Conservation (phyloP, 2,329 filamentous ascomycete genomes). For the Pseudogymnoascus verrucosus region DNA sequence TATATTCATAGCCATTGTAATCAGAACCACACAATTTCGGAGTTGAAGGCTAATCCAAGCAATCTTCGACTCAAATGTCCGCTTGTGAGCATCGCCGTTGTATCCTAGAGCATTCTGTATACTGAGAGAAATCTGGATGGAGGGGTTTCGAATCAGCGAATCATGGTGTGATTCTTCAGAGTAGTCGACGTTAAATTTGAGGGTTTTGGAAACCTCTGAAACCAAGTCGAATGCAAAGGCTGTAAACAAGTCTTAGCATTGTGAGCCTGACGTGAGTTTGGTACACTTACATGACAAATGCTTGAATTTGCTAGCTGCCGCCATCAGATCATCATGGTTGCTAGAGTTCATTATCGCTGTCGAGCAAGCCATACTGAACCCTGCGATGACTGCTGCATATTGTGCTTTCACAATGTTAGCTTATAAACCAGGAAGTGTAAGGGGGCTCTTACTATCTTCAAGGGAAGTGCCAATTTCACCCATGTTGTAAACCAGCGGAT, state of each 20-base stretch:
- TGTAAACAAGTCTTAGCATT: conserved; percentile 24
- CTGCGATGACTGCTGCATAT: conserved; percentile 52
- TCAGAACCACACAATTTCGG: conserved; percentile 59
- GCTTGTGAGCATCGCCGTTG: conserved; percentile 50
- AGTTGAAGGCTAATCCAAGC: conserved; percentile 68
- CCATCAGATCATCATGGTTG: conserved; percentile 64
- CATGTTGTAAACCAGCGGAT: conserved; percentile 41
- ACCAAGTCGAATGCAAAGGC: conserved; percentile 56
- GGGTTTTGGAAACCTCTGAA: conserved; percentile 57
- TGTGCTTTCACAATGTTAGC: conserved; percentile 34
- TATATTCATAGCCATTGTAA: conserved; percentile 53
- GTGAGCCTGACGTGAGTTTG: neutral
- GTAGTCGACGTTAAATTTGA: conserved; percentile 73
- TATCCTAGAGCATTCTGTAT: conserved; percentile 74
- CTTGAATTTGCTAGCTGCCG: conserved; percentile 41
- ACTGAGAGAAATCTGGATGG: conserved; percentile 68
- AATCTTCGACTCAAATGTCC: conserved; percentile 63
- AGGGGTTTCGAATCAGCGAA: conserved; percentile 61
- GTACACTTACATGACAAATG: conserved; percentile 17
- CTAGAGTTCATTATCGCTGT: conserved; percentile 38
- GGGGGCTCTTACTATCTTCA: conserved; percentile 39
- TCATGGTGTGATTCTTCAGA: conserved; percentile 67
- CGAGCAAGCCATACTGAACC: conserved; percentile 46
- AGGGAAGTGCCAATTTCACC: conserved; percentile 41
- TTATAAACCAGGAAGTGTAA: neutral